phyloP scores from a whole-genome alignment of 208 protist genomes.

The Leishmania amazonensis region DNA sequence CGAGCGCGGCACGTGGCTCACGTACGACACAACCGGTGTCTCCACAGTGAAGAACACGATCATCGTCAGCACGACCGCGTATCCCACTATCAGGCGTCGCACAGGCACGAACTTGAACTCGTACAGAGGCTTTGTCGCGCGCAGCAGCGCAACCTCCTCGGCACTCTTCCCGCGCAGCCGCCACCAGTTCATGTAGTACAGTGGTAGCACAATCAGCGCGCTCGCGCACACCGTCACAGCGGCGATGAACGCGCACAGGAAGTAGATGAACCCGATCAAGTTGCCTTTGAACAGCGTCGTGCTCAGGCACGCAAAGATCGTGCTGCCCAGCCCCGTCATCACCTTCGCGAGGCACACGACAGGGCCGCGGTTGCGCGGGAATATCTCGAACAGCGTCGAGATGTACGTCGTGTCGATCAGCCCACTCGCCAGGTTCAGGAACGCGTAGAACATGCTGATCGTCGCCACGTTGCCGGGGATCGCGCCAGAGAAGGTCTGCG shows the following conservation, averaged over 20 bases:
- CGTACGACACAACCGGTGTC: constrained; percentile 41
- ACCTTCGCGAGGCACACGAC: constrained; percentile 53
- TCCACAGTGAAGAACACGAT: constrained; percentile 46
- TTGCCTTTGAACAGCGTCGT: constrained; percentile 36
- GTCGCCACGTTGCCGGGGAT: constrained; percentile 34
- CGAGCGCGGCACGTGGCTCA: constrained; percentile 15
- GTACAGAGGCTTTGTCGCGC: constrained; percentile 25
- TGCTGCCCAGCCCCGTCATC: constrained; percentile 49
- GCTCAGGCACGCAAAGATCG: constrained; percentile 34
- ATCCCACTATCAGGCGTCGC: constrained; percentile 30
- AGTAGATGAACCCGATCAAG: constrained; percentile 42
- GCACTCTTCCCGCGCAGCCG: constrained; percentile 30
- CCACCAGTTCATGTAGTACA: constrained; percentile 56
- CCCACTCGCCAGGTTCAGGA: constrained; percentile 40
- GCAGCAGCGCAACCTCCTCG: constrained; percentile 34
- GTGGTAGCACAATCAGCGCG: constrained; percentile 39
- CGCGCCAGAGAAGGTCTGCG: constrained; percentile 33
- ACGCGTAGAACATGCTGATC: constrained; percentile 41
- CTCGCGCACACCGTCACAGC: constrained; percentile 28
- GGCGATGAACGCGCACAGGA: constrained; percentile 33
- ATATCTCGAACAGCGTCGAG: constrained; percentile 39
- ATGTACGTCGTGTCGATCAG: constrained; percentile 45
- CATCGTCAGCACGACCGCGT: constrained; percentile 31
- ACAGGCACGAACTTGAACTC: constrained; percentile 37
- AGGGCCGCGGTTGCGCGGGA: constrained; percentile 48